Evolutionary conservation across 2,329 filamentous ascomycete species (phyloP).

Genomic region (Ophiosphaerella korrae): DNA sequence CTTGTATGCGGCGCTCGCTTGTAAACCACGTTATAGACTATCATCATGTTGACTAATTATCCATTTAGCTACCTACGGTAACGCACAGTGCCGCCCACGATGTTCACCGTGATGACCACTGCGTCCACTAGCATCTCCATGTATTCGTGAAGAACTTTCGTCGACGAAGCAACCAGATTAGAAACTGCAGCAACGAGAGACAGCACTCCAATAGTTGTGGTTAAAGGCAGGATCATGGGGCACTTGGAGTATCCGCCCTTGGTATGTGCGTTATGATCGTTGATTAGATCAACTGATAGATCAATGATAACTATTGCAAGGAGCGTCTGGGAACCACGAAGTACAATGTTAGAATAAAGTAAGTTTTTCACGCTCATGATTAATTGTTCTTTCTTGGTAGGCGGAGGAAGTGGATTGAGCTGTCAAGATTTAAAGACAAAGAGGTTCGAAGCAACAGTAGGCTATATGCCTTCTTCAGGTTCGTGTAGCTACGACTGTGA

Average conservation of each 20-base stretch:
- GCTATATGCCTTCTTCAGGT: no score
- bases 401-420: no score
- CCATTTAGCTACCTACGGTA: neutral
- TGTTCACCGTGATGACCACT: slow-evolving; percentile 16
- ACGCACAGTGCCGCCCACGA: slow-evolving; percentile 29
- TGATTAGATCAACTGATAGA: slow-evolving; percentile 19
- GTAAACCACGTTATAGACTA: no score
- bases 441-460: no score
- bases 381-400: neutral
- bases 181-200: slow-evolving; percentile 18
- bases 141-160: slow-evolving; percentile 17
- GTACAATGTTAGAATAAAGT: slow-evolving; percentile 11
- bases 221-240: neutral
- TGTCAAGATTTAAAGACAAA: no score
- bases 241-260: slow-evolving; percentile 9
- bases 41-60: neutral
- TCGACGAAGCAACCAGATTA: slow-evolving; percentile 16
- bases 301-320: slow-evolving; percentile 22
- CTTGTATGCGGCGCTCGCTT: no score
- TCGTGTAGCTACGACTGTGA: no score
- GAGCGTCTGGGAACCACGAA: slow-evolving; percentile 22
- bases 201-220: slow-evolving; percentile 10
- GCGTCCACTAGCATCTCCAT: slow-evolving; percentile 22
- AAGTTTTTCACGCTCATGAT: neutral
- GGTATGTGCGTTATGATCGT: slow-evolving; percentile 15